Percentiles rank a stretch among this genome's conserved stretches.
Evolutionary conservation across 2,329 filamentous ascomycete species (phyloP).

Genomic region (Zymoseptoria ardabiliae): DNA sequence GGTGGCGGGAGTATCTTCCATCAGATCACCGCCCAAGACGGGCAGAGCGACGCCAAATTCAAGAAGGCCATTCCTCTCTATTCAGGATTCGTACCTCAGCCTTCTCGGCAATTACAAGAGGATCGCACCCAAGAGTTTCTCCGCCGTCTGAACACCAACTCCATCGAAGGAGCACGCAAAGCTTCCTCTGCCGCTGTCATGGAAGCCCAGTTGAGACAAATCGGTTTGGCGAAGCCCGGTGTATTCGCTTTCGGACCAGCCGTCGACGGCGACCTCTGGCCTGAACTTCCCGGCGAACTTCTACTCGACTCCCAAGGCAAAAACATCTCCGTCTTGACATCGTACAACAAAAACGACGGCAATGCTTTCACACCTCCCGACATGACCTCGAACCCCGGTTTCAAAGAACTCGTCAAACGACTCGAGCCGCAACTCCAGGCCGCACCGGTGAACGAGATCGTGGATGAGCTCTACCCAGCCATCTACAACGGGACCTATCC

Average conservation of each 20-base stretch:
- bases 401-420: conserved; percentile 22
- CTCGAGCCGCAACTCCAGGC: conserved; percentile 26
- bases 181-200: conserved; percentile 36
- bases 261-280: conserved; percentile 44
- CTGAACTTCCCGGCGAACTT: conserved; percentile 40
- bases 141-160: conserved; percentile 35
- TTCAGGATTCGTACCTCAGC: conserved; percentile 36
- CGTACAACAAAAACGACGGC: conserved; percentile 41
- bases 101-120: conserved; percentile 33
- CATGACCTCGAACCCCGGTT: conserved; percentile 27
- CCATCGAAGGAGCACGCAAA: conserved; percentile 38
- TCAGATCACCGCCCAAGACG: conserved; percentile 46
- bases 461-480: conserved; percentile 43
- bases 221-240: conserved; percentile 36
- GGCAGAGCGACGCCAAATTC: conserved; percentile 38
- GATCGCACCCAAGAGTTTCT: conserved; percentile 35
- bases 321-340: conserved; percentile 38
- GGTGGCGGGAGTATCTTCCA: conserved; percentile 50
- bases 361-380: conserved; percentile 37
- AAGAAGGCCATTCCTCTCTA: conserved; percentile 41
- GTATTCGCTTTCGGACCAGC: conserved; percentile 40
- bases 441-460: conserved; percentile 35
- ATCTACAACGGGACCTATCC: conserved; percentile 39
- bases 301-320: conserved; percentile 41
- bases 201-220: conserved; percentile 38